Evolutionary conservation across 2,329 filamentous ascomycete genomes (phyloP).

Genomic region (Trichophyton schoenleinii): DNA sequence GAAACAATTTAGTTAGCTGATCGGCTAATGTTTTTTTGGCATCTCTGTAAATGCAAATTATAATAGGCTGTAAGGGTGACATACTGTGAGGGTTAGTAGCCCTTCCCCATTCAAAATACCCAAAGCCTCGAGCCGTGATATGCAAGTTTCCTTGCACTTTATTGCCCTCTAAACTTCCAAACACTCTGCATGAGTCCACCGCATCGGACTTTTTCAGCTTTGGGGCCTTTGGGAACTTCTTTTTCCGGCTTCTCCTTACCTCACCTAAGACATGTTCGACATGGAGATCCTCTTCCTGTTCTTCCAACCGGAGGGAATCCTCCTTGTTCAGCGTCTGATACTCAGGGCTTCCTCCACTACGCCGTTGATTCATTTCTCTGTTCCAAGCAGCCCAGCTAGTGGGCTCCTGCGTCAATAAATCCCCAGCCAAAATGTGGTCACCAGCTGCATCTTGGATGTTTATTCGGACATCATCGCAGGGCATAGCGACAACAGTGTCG

Average conservation of each 20-base stretch:
- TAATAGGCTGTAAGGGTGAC: not conserved
- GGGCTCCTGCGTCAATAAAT: slow-evolving; percentile 58
- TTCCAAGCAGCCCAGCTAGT: slow-evolving; percentile 79
- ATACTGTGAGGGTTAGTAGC: slow-evolving; percentile 72
- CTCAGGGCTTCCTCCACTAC: slow-evolving; percentile 48
- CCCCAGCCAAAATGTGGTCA: slow-evolving; percentile 74
- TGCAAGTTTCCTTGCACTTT: slow-evolving; percentile 98
- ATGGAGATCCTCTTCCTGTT: slow-evolving; percentile 60
- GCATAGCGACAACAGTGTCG: slow-evolving; percentile 84
- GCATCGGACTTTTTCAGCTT: slow-evolving; percentile 43
- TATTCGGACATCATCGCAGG: slow-evolving; percentile 75
- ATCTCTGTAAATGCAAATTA: not conserved
- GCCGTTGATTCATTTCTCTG: slow-evolving; percentile 48
- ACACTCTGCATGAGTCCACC: slow-evolving; percentile 74
- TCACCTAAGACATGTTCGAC: slow-evolving; percentile 79
- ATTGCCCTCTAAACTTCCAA: slow-evolving; percentile 79
- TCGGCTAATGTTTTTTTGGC: not conserved
- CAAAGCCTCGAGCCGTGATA: slow-evolving; percentile 87
- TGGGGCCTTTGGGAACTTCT: slow-evolving; percentile 62
- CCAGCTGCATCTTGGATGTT: slow-evolving; percentile 95
- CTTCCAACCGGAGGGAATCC: slow-evolving; percentile 40
- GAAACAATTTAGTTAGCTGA: slow-evolving; percentile 7
- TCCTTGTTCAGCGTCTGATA: slow-evolving; percentile 47
- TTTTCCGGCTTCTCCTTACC: slow-evolving; percentile 53
- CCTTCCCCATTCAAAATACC: slow-evolving; percentile 68